Percentiles rank a stretch among this genome's conserved stretches.
Conservation (phyloP, 202 grass and related monocot species). For the Sporobolus alterniflorus region DNA sequence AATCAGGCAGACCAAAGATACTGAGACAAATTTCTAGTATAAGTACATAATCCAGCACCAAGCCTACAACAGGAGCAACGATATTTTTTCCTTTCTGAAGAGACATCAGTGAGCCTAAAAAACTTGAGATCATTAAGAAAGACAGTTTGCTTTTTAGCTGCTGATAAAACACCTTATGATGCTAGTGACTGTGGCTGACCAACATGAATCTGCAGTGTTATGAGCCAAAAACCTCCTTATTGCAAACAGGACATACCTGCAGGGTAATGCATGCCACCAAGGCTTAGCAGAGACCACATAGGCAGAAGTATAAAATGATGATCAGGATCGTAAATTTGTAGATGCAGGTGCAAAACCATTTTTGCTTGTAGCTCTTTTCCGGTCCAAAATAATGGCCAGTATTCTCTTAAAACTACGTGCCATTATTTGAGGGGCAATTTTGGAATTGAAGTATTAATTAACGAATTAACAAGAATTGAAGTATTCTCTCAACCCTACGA, state of each 20-base stretch:
- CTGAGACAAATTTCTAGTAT: slow-evolving; percentile 14
- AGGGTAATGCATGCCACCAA: slow-evolving; percentile 10
- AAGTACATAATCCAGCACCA: not conserved
- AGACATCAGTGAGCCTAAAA: not conserved
- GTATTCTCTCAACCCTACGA: no score
- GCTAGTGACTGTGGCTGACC: not conserved
- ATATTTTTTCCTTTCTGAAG: not conserved
- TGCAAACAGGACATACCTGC: slow-evolving; percentile 87
- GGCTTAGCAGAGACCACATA: slow-evolving; percentile 8
- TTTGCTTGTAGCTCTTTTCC: not conserved
- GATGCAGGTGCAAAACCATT: not conserved
- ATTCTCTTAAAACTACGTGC: no score
- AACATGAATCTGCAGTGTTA: slow-evolving; percentile 24
- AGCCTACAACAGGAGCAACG: not conserved
- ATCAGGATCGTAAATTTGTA: not conserved
- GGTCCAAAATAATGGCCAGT: no score
- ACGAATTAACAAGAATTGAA: no score
- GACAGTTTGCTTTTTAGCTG: not conserved
- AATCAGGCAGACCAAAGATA: not conserved
- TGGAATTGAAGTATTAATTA: no score
- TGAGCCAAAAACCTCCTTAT: slow-evolving; percentile 73
- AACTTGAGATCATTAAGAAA: slow-evolving; percentile 1
- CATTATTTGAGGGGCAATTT: no score
- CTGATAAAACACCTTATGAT: no score
- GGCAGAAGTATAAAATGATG: not conserved